These are phyloP conservation scores for Adiantum capillusveneris DNA, from an alignment of 75 land plant species.

Conservation along the genomic window DNA sequence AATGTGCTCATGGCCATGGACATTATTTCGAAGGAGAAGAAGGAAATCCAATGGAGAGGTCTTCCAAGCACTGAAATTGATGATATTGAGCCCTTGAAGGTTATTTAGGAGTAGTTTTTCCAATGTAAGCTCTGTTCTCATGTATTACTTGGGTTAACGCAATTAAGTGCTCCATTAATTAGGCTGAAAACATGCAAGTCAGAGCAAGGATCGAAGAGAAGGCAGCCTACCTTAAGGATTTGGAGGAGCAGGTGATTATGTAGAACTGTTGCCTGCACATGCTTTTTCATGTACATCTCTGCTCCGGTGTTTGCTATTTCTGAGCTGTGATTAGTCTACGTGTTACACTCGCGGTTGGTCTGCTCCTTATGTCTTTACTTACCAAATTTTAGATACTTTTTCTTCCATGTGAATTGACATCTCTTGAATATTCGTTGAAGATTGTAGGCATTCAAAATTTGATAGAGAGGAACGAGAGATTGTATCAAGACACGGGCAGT, in stretches of 20 bases:
- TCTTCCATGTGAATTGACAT: too few species aligned
- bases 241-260: conserved; percentile 93
- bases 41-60: conserved; percentile 99
- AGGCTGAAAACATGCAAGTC: conserved; percentile 65
- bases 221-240: conserved; percentile 76
- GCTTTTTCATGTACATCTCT: too few species aligned
- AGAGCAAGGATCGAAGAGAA: conserved; percentile 85
- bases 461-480: conserved; percentile 70
- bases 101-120: too few species aligned
- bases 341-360: too few species aligned
- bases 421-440: too few species aligned
- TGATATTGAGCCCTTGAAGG: conserved; percentile 92
- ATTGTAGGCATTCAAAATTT: conserved; percentile 78
- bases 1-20: conserved; percentile 99
- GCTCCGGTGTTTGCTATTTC: too few species aligned
- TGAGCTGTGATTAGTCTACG: too few species aligned
- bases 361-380: too few species aligned
- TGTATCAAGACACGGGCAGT: conserved; percentile 53
- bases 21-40: conserved; percentile 96
- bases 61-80: conserved; percentile 75
- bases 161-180: neutral
- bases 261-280: too few species aligned
- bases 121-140: too few species aligned
- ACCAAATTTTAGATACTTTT: too few species aligned
- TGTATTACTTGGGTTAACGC: too few species aligned